phyloP scores from a whole-genome alignment of 768 basidiomycete genomes.

The Tulasnella sp. region DNA sequence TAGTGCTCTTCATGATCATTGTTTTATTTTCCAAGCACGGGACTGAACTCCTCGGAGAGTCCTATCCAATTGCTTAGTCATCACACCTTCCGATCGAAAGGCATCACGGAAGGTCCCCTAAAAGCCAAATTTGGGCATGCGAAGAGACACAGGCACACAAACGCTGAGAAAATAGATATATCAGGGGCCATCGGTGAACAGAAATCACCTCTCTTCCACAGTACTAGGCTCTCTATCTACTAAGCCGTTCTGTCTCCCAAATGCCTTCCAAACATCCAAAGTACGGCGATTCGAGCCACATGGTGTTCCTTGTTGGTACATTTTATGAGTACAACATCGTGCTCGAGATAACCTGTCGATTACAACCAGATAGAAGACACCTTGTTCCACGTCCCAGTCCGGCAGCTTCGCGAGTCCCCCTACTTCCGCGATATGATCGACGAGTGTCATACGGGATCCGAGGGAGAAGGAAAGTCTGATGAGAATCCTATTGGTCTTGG shows the following conservation, averaged over 20 bases:
- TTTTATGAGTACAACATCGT: background rate
- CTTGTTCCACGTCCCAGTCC: background rate
- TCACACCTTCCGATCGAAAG: no score
- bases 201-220: no score
- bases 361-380: slow-evolving; percentile 9
- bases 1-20: no score
- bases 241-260: background rate
- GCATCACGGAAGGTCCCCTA: no score
- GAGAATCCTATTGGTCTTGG: slow-evolving; percentile 17
- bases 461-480: slow-evolving; percentile 13
- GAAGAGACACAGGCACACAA: no score
- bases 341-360: background rate
- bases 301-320: slow-evolving; percentile 1
- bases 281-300: background rate
- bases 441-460: background rate
- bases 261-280: background rate
- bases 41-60: no score
- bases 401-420: background rate
- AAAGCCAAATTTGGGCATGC: no score
- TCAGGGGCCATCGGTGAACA: no score
- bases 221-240: background rate
- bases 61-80: no score
- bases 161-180: no score
- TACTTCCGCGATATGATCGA: slow-evolving; percentile 20
- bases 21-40: no score